phyloP scores from a whole-genome alignment of 1,139 yeast genomes.

The Magnusiomyces fungicola region DNA sequence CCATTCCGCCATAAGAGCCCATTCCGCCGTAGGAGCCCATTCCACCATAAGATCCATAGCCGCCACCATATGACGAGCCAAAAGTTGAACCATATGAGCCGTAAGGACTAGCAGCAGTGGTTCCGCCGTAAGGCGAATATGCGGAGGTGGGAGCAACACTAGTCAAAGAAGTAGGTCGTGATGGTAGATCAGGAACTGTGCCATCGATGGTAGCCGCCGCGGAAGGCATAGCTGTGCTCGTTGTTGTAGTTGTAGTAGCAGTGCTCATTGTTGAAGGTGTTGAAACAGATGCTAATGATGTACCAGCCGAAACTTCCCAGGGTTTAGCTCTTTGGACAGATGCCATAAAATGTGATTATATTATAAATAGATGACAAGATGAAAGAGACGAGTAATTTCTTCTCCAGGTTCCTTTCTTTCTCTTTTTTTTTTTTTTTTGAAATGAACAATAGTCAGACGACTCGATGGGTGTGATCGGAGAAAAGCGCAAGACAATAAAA shows the following conservation, averaged over 20 bases:
- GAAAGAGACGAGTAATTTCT: too few relatives aligned
- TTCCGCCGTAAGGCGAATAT: constrained; percentile 9
- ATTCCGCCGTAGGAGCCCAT: neutral
- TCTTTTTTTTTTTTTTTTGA: too few relatives aligned
- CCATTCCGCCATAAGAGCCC: constrained; percentile 4
- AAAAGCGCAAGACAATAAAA: too few relatives aligned
- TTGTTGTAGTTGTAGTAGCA: constrained; percentile 5
- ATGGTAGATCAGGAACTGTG: constrained; percentile 11
- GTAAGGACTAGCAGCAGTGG: neutral
- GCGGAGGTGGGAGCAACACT: constrained; percentile 12
- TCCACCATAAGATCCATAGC: constrained; percentile 4
- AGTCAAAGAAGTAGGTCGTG: constrained; percentile 12
- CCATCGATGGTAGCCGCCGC: neutral
- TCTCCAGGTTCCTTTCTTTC: too few relatives aligned
- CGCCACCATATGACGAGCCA: constrained; percentile 3
- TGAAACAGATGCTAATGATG: constrained; percentile 13
- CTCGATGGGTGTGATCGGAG: too few relatives aligned
- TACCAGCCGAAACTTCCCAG: constrained; percentile 60
- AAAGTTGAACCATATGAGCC: neutral
- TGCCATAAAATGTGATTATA: too few relatives aligned
- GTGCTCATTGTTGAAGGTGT: constrained; percentile 9
- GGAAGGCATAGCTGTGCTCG: neutral
- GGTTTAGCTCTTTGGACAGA: constrained; percentile 71
- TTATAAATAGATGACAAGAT: too few relatives aligned
- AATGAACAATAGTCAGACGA: too few relatives aligned